These are phyloP conservation scores for Helicostylum pulchrum DNA, from an alignment of 192 early-diverging fungal genomes.

Conservation along the genomic window DNA sequence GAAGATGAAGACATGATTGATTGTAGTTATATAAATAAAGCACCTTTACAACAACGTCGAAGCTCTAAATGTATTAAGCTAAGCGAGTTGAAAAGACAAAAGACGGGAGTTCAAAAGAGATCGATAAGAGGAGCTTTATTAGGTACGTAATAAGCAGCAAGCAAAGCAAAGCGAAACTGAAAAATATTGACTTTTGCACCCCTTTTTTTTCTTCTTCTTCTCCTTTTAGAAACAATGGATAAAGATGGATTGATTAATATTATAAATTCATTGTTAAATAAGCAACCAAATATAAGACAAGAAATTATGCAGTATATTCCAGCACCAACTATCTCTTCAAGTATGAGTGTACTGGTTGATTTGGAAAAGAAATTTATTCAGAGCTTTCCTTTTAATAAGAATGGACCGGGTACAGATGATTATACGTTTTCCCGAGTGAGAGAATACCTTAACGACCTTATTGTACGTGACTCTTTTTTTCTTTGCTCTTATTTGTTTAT, in stretches of 20 bases:
- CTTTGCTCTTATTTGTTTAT: background rate
- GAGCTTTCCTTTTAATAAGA: conserved; percentile 84
- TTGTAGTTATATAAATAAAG: conserved; percentile 19
- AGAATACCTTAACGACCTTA: conserved; percentile 69
- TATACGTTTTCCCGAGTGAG: conserved; percentile 89
- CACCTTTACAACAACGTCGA: conserved; percentile 5
- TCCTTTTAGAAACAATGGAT: conserved; percentile 48
- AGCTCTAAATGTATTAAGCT: background rate
- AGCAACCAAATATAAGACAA: conserved; percentile 66
- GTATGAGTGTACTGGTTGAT: conserved; percentile 56
- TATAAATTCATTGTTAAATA: conserved; percentile 65
- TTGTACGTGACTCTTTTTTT: conserved; percentile 32
- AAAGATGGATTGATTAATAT: conserved; percentile 71
- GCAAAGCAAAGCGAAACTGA: too few relatives aligned
- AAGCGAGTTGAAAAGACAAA: conserved; percentile 17
- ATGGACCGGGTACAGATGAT: conserved; percentile 73
- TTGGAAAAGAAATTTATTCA: conserved; percentile 71
- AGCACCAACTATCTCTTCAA: conserved; percentile 80
- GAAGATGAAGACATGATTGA: conserved; percentile 40
- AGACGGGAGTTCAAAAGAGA: conserved; percentile 17
- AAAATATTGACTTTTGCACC: background rate
- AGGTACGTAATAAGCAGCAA: conserved; percentile 6
- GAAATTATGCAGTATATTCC: conserved; percentile 78
- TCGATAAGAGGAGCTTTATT: conserved; percentile 9
- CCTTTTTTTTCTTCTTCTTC: background rate